Base-by-base conservation (phyloP, 169 alveolate species). In the Cryptosporidium meleagridis region DNA sequence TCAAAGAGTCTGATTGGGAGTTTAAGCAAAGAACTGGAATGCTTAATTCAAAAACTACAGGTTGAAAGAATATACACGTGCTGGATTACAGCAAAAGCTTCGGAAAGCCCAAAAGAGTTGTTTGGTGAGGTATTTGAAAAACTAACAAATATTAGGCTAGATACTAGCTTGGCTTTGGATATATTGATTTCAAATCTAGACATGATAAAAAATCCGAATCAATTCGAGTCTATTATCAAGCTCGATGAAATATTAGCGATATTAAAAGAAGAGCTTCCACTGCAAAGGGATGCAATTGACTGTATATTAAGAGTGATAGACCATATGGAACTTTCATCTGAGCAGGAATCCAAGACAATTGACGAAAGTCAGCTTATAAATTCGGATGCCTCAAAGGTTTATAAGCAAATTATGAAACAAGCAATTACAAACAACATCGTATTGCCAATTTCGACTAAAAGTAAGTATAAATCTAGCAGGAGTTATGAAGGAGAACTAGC, bases 241-340 rank as follows among this genome's bases (percentile, higher is more conserved):
- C 75, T 80, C 12, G 44, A 65, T 0, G 45, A 18, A 31, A 23
- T 65, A 26, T 51, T 80, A 23, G 14, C 65, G 18, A 41, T 4
- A 23, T 48, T 80, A 23, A 31, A 44, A 12, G 67, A 29, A 3
- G 75, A 80, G 53, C 65, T 80, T 33, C 67, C 89, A 8, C 26
- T 80, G 35, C 89, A 80, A 80, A 80, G 89, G 23, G 89, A 80
- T 29, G 89, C 89, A 3, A 23, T 80, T 31, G 89, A 80, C 45
- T 80, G 89, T 14, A 80, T 80, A 41, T 21, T 80, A 45, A 59
- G 51, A 62, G 59, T 80, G 33, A 37, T 62, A n/a, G 89, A 80
- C 55, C 61, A 62, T 31, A 51, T 65, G 29, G 33, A 80, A 23
- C 41, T 31, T 9, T 44, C 84, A n/a, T 70, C 65, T 14, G 35